phyloP scores from a whole-genome alignment of 208 protist genomes.

The Crithidia sp. region DNA sequence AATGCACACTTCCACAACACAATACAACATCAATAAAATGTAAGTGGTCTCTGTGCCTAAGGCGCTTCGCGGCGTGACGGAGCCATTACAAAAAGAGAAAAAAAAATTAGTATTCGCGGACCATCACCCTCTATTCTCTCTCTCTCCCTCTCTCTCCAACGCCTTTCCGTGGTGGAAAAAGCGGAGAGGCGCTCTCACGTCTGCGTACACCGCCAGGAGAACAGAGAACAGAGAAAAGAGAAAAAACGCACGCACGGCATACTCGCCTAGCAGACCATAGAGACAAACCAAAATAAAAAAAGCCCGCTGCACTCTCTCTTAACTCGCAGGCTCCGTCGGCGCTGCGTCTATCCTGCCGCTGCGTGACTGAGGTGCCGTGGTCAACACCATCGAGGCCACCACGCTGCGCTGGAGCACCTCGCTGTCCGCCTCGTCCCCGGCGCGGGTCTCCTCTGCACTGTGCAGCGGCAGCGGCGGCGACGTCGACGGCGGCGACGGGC shows the following conservation, averaged over 20 bases:
- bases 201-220: no score
- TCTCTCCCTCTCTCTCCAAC: neutral
- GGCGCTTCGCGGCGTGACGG: no score
- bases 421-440: neutral
- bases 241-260: neutral
- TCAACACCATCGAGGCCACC: neutral
- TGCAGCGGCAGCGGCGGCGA: slow-evolving; percentile 7
- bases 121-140: neutral
- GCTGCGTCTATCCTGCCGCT: no score
- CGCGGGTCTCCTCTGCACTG: slow-evolving; percentile 12
- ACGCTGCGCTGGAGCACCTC: slow-evolving; percentile 10
- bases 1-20: neutral
- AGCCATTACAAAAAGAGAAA: neutral
- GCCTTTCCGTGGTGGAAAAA: neutral
- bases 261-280: no score
- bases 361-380: no score
- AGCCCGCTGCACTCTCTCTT: neutral
- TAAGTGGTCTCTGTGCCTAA: no score
- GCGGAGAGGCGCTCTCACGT: neutral
- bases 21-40: no score
- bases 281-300: neutral
- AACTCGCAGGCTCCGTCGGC: neutral
- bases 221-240: slow-evolving; percentile 7
- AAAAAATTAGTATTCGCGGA: neutral
- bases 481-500: neutral